A percentile compares a stretch with the other conserved stretches of the same genome.
These are phyloP conservation scores for Acanthamoeba sp. DNA, from an alignment of 208 protist genomes.

Conservation along the genomic window DNA sequence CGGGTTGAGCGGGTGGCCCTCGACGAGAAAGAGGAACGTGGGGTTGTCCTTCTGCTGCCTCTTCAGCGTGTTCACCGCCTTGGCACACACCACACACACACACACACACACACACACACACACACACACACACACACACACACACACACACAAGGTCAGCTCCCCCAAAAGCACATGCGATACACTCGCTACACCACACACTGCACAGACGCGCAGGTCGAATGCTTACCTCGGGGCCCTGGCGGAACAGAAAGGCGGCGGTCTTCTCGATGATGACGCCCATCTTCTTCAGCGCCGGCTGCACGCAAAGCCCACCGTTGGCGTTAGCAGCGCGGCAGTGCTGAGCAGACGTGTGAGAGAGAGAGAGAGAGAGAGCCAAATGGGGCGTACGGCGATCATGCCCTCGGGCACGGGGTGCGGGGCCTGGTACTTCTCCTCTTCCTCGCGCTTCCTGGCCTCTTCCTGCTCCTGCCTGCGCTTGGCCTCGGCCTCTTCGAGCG, in stretches of 20 bases:
- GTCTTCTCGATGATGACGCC: constrained; percentile 60
- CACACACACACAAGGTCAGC: background rate
- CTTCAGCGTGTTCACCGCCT: constrained; percentile 8
- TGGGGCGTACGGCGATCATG: background rate
- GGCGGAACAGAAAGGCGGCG: constrained; percentile 16
- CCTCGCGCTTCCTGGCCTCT: constrained; percentile 14
- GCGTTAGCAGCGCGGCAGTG: too few species aligned
- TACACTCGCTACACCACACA: background rate
- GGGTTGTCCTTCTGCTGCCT: constrained; percentile 54
- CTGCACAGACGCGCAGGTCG: too few species aligned
- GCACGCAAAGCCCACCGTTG: background rate
- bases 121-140: too few species aligned
- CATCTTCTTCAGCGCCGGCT: constrained; percentile 60
- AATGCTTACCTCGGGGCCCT: background rate
- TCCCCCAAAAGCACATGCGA: background rate
- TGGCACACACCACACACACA: too few species aligned
- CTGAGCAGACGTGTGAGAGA: background rate
- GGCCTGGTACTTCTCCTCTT: constrained; percentile 5
- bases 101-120: too few species aligned
- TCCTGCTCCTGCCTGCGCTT: constrained; percentile 16
- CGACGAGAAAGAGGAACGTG: constrained; percentile 62
- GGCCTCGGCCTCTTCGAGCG: background rate
- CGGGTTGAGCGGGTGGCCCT: constrained; percentile 59
- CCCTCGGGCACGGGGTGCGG: constrained; percentile 38
- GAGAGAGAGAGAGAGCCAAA: background rate